Evolutionary conservation across 495 filamentous ascomycete species (phyloP).

Genomic region (Filosporella fistucella): DNA sequence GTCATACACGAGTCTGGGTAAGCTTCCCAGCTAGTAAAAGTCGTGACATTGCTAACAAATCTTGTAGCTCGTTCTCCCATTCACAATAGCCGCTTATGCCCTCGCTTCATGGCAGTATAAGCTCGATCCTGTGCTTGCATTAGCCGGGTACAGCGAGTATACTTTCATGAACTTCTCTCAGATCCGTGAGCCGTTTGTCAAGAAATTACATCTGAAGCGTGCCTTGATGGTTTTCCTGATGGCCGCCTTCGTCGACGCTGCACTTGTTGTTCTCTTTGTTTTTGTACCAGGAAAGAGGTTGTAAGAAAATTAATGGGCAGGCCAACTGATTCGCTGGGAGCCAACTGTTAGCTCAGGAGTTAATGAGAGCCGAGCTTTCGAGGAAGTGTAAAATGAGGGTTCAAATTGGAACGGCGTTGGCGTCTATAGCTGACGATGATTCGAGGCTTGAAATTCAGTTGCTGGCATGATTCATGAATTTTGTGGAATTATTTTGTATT

Average conservation of each 20-base stretch:
- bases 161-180: slow-evolving; percentile 85
- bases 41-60: slow-evolving; percentile 21
- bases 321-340: too few species aligned
- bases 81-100: slow-evolving; percentile 82
- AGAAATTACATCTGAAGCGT: slow-evolving; percentile 74
- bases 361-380: too few species aligned
- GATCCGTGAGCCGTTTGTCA: slow-evolving; percentile 85
- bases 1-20: slow-evolving; percentile 78
- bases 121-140: slow-evolving; percentile 84
- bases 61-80: slow-evolving; percentile 84
- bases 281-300: slow-evolving; percentile 89
- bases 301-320: too few species aligned
- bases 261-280: slow-evolving; percentile 77
- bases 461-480: too few species aligned
- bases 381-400: too few species aligned
- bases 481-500: too few species aligned
- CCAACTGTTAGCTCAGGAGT: too few species aligned
- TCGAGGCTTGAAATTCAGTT: too few species aligned
- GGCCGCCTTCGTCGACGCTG: slow-evolving; percentile 69
- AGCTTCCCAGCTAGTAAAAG: slow-evolving; percentile 22
- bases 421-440: too few species aligned
- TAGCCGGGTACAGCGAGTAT: slow-evolving; percentile 90
- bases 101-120: slow-evolving; percentile 90
- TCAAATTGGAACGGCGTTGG: too few species aligned
- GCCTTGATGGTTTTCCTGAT: slow-evolving; percentile 70